phyloP scores from a whole-genome alignment of 176 grass and related monocot genomes.

The Eragrostis nindensis region DNA sequence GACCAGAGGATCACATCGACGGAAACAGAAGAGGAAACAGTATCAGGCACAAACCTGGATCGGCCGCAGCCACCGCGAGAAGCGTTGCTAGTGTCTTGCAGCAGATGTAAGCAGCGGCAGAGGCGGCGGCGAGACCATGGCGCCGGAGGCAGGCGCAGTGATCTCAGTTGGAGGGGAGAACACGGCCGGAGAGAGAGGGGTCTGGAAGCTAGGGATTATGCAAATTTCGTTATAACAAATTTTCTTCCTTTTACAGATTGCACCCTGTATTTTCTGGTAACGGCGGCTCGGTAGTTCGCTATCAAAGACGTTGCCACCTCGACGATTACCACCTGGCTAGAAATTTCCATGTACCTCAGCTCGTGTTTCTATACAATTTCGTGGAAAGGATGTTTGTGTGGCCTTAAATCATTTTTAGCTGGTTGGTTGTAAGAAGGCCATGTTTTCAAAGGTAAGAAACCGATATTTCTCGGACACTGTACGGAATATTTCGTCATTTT shows the following conservation, averaged over 20 bases:
- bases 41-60: constrained; percentile 31
- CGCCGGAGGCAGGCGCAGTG: constrained; percentile 27
- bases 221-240: constrained; percentile 9
- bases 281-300: not conserved
- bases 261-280: constrained; percentile 20
- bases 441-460: not conserved
- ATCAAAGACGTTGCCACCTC: not conserved
- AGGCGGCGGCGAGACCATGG: constrained; percentile 35
- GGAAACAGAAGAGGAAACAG: not conserved
- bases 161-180: constrained; percentile 25
- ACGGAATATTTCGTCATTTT: no score
- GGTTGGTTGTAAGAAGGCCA: not conserved
- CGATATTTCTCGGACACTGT: no score
- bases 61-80: not conserved
- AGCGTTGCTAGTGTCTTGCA: constrained; percentile 17
- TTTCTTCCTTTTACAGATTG: constrained; percentile 21
- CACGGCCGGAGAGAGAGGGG: not conserved
- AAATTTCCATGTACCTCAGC: not conserved
- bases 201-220: constrained; percentile 33
- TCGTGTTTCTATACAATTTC: not conserved
- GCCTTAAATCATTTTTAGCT: not conserved
- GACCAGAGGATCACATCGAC: constrained; percentile 30
- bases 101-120: not conserved
- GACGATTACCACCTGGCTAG: not conserved
- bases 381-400: not conserved